A percentile compares a stretch with the other conserved stretches of the same genome.
Conservation (phyloP, 2,329 filamentous ascomycete species). For the Fusarium armeniacum region DNA sequence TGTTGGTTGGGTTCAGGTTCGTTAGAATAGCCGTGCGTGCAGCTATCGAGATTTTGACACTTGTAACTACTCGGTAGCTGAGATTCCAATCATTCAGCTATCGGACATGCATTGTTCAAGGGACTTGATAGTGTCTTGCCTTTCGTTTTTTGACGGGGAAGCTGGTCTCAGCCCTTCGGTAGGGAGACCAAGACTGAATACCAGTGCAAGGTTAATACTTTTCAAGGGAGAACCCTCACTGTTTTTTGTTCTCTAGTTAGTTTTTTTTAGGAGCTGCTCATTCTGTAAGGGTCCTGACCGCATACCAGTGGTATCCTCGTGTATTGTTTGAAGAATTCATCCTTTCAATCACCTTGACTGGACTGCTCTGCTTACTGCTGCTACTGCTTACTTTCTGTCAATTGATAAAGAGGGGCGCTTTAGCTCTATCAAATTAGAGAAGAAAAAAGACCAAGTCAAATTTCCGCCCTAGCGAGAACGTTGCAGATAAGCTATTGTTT, state of each 20-base stretch:
- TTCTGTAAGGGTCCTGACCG: background rate
- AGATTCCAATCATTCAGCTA: background rate
- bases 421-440: conserved; percentile 13
- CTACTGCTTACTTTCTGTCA: background rate
- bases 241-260: background rate
- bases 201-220: background rate
- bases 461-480: conserved; percentile 31
- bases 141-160: background rate
- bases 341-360: background rate
- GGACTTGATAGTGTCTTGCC: background rate
- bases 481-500: conserved; percentile 21
- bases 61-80: background rate
- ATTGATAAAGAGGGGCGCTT: conserved; percentile 2
- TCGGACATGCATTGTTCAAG: conserved; percentile 14
- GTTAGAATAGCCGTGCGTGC: conserved; percentile 1
- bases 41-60: background rate
- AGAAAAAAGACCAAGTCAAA: conserved; percentile 33
- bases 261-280: conserved; percentile 1
- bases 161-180: conserved; percentile 20
- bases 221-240: conserved; percentile 3
- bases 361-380: background rate
- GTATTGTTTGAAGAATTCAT: background rate
- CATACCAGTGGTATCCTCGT: background rate
- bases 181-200: conserved; percentile 32
- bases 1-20: background rate